Percentiles rank a stretch among this genome's conserved stretches.
phyloP scores from a whole-genome alignment of 306 rosid genomes.

The Cicer pinnatifidum region DNA sequence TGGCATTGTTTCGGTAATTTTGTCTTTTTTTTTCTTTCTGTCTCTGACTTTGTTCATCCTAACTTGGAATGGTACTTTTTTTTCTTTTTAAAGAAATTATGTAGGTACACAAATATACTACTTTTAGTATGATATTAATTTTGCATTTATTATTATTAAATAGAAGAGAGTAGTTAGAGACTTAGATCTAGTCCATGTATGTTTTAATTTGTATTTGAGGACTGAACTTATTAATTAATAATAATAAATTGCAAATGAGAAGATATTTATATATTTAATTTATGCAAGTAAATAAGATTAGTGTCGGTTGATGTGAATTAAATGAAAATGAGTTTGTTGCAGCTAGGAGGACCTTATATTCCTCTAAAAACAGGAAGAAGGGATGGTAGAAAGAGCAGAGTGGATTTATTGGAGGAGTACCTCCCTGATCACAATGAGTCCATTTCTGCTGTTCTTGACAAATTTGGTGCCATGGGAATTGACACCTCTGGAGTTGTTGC shows the following conservation, averaged over 20 bases:
- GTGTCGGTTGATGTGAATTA: too few species aligned
- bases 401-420: constrained; percentile 73
- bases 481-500: constrained; percentile 91
- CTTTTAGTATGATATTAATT: neutral
- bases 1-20: constrained; percentile 72
- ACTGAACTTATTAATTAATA: constrained; percentile 8
- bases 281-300: too few species aligned
- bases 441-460: constrained; percentile 86
- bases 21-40: neutral
- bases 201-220: neutral
- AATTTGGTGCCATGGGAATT: constrained; percentile 81
- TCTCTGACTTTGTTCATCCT: too few species aligned
- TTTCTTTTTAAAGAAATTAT: neutral
- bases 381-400: constrained; percentile 96
- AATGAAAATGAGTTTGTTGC: constrained; percentile 21
- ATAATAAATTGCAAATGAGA: neutral
- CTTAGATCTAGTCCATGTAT: constrained; percentile 24
- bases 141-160: neutral
- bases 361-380: constrained; percentile 95
- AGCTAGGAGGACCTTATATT: constrained; percentile 91
- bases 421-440: constrained; percentile 98
- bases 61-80: neutral
- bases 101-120: neutral
- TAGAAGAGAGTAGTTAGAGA: constrained; percentile 5
- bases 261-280: neutral